phyloP scores from a whole-genome alignment of 371 early-diverging fungal species.

The Coemansia sp. region DNA sequence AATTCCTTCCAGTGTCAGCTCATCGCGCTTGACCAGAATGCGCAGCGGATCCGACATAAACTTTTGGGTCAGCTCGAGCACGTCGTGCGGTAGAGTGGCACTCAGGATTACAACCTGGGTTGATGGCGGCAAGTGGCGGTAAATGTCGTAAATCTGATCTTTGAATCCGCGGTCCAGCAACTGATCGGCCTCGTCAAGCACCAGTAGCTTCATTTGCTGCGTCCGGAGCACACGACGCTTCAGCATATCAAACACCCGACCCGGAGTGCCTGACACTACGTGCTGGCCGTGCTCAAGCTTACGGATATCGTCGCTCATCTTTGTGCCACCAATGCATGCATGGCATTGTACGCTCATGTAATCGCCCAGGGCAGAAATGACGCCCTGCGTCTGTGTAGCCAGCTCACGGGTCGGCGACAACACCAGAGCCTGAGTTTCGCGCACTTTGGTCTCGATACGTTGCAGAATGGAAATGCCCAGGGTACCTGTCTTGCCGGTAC shows the following conservation, averaged over 20 bases:
- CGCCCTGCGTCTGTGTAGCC: slow-evolving; percentile 76
- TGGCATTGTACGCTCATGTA: slow-evolving; percentile 71
- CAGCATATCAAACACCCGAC: slow-evolving; percentile 94
- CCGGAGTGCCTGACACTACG: slow-evolving; percentile 97
- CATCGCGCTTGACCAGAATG: slow-evolving; percentile 95
- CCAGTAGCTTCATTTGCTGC: slow-evolving; percentile 82
- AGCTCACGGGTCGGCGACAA: slow-evolving; percentile 97
- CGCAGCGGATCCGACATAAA: slow-evolving; percentile 92
- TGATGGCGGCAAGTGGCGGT: slow-evolving; percentile 77
- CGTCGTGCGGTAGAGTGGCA: slow-evolving; percentile 92
- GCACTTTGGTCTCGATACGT: slow-evolving; percentile 70
- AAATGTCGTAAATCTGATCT: slow-evolving; percentile 93
- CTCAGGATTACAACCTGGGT: slow-evolving; percentile 90
- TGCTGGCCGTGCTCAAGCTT: slow-evolving; percentile 77
- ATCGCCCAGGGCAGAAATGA: slow-evolving; percentile 29
- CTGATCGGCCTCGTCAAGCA: slow-evolving; percentile 98
- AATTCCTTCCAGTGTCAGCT: slow-evolving; percentile 93
- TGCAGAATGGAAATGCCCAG: slow-evolving; percentile 93
- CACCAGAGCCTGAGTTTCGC: slow-evolving; percentile 86
- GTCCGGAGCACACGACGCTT: slow-evolving; percentile 77
- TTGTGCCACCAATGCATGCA: slow-evolving; percentile 88
- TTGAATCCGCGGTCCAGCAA: slow-evolving; percentile 93
- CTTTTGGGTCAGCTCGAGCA: slow-evolving; percentile 87
- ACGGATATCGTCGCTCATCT: slow-evolving; percentile 77
- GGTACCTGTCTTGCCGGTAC: slow-evolving; percentile 97